phyloP scores from a whole-genome alignment of 2,329 filamentous ascomycete species.

The Pseudogymnoascus sp. region DNA sequence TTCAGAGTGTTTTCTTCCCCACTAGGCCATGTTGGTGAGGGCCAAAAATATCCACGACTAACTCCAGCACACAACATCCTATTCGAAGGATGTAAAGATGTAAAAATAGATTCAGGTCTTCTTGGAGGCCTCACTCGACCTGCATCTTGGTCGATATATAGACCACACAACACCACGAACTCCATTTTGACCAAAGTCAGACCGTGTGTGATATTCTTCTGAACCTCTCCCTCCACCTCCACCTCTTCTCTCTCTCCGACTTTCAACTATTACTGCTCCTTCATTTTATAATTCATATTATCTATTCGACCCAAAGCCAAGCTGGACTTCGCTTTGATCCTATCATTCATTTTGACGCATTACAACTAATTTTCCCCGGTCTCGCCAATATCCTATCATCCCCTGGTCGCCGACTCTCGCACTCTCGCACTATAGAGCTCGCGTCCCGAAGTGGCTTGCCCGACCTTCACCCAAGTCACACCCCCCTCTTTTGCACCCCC shows the following conservation, averaged over 20 bases:
- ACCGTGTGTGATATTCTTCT: conserved; percentile 13
- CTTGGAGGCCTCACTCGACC: neutral
- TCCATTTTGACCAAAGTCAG: neutral
- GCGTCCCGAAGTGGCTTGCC: conserved; percentile 17
- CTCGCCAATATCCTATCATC: conserved; percentile 26
- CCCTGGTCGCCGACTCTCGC: conserved; percentile 21
- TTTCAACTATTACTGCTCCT: conserved; percentile 15
- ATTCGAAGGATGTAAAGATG: neutral
- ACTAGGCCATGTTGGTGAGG: neutral
- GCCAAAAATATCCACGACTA: neutral
- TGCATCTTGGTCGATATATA: conserved; percentile 22
- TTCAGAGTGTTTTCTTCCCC: neutral
- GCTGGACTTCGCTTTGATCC: conserved; percentile 50
- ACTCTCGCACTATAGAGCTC: conserved; percentile 19
- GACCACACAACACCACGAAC: conserved; percentile 7
- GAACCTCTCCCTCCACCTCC: conserved; percentile 22
- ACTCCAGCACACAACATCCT: neutral
- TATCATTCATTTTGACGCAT: conserved; percentile 40
- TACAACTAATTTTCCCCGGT: conserved; percentile 21
- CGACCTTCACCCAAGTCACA: conserved; percentile 18
- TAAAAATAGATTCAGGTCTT: neutral
- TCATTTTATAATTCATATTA: conserved; percentile 20
- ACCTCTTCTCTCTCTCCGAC: conserved; percentile 19
- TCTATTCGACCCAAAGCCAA: conserved; percentile 39
- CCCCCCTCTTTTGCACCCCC: conserved; percentile 24